phyloP scores from a whole-genome alignment of 2,329 filamentous ascomycete species.

The Helotiales sp. region DNA sequence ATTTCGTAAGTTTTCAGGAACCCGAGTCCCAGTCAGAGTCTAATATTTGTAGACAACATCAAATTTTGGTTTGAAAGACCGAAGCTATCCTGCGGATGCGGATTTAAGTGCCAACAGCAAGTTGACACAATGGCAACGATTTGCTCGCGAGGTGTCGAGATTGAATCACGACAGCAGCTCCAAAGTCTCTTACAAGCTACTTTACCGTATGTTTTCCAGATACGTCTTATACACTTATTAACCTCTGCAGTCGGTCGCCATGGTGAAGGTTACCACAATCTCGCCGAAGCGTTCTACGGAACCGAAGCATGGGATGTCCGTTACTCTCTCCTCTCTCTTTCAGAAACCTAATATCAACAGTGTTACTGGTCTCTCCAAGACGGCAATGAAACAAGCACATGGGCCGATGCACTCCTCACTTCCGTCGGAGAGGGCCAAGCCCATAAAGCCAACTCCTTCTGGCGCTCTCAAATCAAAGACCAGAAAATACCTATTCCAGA shows the following conservation, averaged over 20 bases:
- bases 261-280: slow-evolving; percentile 69
- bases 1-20: slow-evolving; percentile 64
- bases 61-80: slow-evolving; percentile 71
- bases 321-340: slow-evolving; percentile 17
- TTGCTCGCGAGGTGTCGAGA: slow-evolving; percentile 59
- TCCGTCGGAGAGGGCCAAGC: slow-evolving; percentile 61
- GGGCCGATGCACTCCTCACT: slow-evolving; percentile 69
- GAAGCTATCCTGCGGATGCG: slow-evolving; percentile 61
- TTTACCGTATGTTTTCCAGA: slow-evolving; percentile 52
- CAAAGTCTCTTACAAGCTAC: slow-evolving; percentile 64
- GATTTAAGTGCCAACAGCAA: slow-evolving; percentile 47
- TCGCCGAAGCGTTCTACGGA: slow-evolving; percentile 68
- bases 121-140: slow-evolving; percentile 67
- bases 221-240: slow-evolving; percentile 25
- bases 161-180: slow-evolving; percentile 54
- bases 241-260: slow-evolving; percentile 62
- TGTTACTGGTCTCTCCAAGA: slow-evolving; percentile 70
- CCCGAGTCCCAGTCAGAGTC: slow-evolving; percentile 43
- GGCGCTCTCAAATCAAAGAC: slow-evolving; percentile 55
- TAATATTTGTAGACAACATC: slow-evolving; percentile 53
- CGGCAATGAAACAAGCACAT: slow-evolving; percentile 65
- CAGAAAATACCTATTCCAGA: slow-evolving; percentile 65
- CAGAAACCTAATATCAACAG: slow-evolving; percentile 39
- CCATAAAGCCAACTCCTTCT: slow-evolving; percentile 63
- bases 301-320: slow-evolving; percentile 71